A percentile compares a stretch with the other conserved stretches of the same genome.
Conservation (phyloP, 768 basidiomycete genomes). For the Tubosaeta brunneosetosa region DNA sequence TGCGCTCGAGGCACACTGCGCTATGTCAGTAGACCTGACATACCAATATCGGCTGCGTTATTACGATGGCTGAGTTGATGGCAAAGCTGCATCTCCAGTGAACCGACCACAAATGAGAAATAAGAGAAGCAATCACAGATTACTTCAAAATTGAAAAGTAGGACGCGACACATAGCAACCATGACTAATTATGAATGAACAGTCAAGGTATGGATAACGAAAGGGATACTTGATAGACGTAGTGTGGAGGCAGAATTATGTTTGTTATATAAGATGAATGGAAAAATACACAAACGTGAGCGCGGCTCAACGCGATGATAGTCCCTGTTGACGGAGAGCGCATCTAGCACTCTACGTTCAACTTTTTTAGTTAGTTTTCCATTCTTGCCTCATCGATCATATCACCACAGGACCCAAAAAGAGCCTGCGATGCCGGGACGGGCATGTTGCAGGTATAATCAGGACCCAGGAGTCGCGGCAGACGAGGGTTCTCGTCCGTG, state of each 20-base stretch:
- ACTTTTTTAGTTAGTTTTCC: conserved; percentile 11
- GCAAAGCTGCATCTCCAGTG: too few relatives aligned
- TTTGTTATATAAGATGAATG: conserved; percentile 7
- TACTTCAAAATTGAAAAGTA: too few relatives aligned
- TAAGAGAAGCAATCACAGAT: too few relatives aligned
- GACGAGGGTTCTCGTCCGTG: conserved; percentile 1
- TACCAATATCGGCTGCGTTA: too few relatives aligned
- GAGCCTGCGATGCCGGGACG: conserved; percentile 6
- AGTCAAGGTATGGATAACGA: too few relatives aligned
- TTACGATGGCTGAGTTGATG: too few relatives aligned
- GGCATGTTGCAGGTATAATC: conserved; percentile 10
- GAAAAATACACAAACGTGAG: background rate
- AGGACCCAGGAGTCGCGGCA: conserved; percentile 3
- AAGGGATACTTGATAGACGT: background rate
- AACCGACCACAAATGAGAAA: too few relatives aligned
- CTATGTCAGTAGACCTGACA: too few relatives aligned
- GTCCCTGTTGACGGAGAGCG: conserved; percentile 1
- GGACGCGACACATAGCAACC: too few relatives aligned
- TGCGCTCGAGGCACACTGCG: too few relatives aligned
- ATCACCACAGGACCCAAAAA: conserved; percentile 2
- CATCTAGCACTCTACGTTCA: conserved; percentile 9
- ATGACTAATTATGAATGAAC: too few relatives aligned
- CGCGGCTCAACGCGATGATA: conserved; percentile 13
- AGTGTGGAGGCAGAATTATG: conserved; percentile 13
- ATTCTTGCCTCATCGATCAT: conserved; percentile 18